Percentiles rank a stretch among this genome's conserved stretches.
Conservation (phyloP, 331 rosid species). For the Arachis monticola region DNA sequence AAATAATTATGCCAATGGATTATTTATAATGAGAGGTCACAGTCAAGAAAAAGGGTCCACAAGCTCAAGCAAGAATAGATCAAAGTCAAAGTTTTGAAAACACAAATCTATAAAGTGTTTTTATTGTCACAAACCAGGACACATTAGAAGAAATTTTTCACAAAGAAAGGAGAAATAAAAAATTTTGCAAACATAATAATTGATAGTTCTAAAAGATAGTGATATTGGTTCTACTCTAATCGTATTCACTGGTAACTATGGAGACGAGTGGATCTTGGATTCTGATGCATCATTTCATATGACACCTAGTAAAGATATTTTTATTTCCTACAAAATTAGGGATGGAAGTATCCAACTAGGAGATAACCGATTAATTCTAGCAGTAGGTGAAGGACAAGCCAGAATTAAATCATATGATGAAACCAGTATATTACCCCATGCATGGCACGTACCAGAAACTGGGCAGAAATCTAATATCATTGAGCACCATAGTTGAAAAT, state of each 20-base stretch:
- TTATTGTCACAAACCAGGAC: too few relatives aligned
- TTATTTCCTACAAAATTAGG: neutral
- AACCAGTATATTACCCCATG: neutral
- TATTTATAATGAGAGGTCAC: too few relatives aligned
- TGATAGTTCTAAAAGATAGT: neutral
- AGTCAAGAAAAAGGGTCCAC: too few relatives aligned
- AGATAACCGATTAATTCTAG: neutral
- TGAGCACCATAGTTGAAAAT: neutral
- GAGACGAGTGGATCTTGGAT: neutral
- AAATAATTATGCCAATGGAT: too few relatives aligned
- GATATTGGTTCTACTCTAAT: neutral
- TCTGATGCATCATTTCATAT: neutral
- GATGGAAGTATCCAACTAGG: neutral
- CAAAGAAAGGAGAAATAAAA: too few relatives aligned
- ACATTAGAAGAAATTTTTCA: too few relatives aligned
- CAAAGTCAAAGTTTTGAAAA: too few relatives aligned
- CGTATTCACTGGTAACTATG: neutral
- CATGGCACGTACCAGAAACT: neutral
- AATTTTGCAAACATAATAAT: too few relatives aligned
- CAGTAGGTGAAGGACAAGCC: neutral
- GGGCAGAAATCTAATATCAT: neutral
- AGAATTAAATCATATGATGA: neutral
- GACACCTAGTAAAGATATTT: neutral
- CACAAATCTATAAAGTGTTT: too few relatives aligned
- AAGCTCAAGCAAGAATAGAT: too few relatives aligned